A percentile compares a stretch with the other conserved stretches of the same genome.
Evolutionary conservation across 768 basidiomycete species (phyloP).

Genomic region (Gelatoporia subvermispora): DNA sequence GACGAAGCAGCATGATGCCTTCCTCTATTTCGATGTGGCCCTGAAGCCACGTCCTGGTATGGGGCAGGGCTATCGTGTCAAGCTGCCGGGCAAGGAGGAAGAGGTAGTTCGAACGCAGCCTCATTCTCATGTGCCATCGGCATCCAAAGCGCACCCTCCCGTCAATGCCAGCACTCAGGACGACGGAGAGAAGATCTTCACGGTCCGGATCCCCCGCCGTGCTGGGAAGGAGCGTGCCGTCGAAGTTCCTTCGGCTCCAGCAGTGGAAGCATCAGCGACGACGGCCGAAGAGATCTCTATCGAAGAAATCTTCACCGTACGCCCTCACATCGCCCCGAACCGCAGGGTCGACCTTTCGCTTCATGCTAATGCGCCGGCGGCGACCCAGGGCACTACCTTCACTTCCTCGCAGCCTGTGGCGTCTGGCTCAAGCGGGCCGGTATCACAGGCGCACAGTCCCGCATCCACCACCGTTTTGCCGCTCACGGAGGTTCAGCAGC

Average conservation of each 20-base stretch:
- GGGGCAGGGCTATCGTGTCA: constrained; percentile 53
- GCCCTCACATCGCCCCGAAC: constrained; percentile 41
- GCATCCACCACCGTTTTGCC: not conserved
- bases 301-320: constrained; percentile 57
- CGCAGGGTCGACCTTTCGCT: constrained; percentile 23
- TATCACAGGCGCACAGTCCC: not conserved
- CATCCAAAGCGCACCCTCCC: constrained; percentile 1
- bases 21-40: constrained; percentile 60
- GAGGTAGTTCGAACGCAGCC: constrained; percentile 40
- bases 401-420: not conserved
- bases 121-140: constrained; percentile 11
- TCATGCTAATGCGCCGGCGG: constrained; percentile 14
- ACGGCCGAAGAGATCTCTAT: constrained; percentile 34
- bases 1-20: constrained; percentile 80
- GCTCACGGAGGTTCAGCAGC: constrained; percentile 8
- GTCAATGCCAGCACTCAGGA: constrained; percentile 31
- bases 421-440: not conserved
- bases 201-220: constrained; percentile 49
- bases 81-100: constrained; percentile 46
- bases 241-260: constrained; percentile 8
- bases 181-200: constrained; percentile 41
- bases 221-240: constrained; percentile 32
- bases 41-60: constrained; percentile 56
- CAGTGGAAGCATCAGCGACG: constrained; percentile 19
- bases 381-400: not conserved